These are phyloP conservation scores for Leavenworthia alabamica DNA, from an alignment of 345 rosid species.

Conservation along the genomic window DNA sequence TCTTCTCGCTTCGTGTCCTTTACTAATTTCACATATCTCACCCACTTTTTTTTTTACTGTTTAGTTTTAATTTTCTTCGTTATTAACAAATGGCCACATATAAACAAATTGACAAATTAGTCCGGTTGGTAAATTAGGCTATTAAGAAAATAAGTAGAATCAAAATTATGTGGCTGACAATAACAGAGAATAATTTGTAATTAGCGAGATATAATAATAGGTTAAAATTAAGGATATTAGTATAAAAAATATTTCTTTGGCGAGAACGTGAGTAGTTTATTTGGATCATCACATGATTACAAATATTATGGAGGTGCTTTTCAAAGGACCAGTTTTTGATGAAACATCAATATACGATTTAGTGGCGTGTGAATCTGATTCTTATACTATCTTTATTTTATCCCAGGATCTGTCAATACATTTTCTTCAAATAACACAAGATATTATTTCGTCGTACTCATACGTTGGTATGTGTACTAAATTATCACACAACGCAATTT, in stretches of 20 bases:
- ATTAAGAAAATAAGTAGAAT: neutral
- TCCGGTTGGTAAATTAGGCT: neutral
- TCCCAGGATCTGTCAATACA: neutral
- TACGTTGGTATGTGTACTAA: neutral
- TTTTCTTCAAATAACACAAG: neutral
- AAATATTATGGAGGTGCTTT: neutral
- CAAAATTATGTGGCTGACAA: neutral
- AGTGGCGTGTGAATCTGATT: conserved; percentile 9
- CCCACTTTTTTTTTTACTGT: neutral
- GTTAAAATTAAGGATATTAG: neutral
- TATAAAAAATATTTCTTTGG: neutral
- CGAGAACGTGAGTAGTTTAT: neutral
- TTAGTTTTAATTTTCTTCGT: neutral
- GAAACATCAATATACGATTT: neutral
- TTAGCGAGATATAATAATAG: neutral
- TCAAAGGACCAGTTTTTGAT: neutral
- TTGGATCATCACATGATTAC: neutral
- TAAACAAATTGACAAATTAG: neutral
- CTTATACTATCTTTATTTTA: neutral
- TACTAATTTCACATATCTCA: neutral
- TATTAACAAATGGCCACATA: neutral
- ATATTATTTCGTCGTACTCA: neutral
- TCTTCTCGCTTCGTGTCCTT: conserved; percentile 2
- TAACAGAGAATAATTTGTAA: neutral
- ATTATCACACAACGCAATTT: neutral